Evolutionary conservation across 2,329 filamentous ascomycete species (phyloP), one percentile per base, ranked within the genome.

Genomic region (Fusarium irregulare): DNA sequence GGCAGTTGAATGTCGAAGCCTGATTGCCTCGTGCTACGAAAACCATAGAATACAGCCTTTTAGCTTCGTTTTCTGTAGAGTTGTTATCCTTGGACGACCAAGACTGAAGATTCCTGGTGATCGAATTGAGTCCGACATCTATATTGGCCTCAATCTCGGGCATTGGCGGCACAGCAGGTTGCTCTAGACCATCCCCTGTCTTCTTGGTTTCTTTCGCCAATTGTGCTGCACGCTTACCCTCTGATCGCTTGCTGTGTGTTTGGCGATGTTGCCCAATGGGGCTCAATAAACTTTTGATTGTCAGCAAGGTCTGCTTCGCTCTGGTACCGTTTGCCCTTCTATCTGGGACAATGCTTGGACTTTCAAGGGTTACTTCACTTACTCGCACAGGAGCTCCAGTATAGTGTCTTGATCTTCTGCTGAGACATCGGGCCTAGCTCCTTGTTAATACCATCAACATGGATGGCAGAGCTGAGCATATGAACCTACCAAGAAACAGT

Each of bases 381-480:
- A 92, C 91, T 83, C 86, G 86, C 87, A 91, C 7, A 92, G 82
- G 50, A 93, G 81, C 67, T 92, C 89, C 12, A 92, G 76, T 40
- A 92, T 90, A 6, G 84, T 83, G 54, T 90, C 85, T 77, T 92
- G 89, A 55, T 92, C 83, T 50, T 87, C 81, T 20, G 80, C 75
- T 3, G 83, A 81, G 45, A 92, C 83, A 44, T 84, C 78, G 10
- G 91, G 91, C 90, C 91, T 93, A 7, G 3, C 11, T 20, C 1
- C 6, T 53, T 34, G 32, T 75, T 14, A 73, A 60, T 13, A 11
- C n/a, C 25, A 1, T 8, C n/a, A 3, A 59, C 10, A 16, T 7
- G 28, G 25, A 6, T n/a, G 32, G 12, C 10, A 20, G 34, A 37
- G 10, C 13, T 16, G 6, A 13, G 16, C 25, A 12, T 16, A 50